phyloP scores from a whole-genome alignment of 2,329 filamentous ascomycete species.

The Myriosclerotinia duriaeana region DNA sequence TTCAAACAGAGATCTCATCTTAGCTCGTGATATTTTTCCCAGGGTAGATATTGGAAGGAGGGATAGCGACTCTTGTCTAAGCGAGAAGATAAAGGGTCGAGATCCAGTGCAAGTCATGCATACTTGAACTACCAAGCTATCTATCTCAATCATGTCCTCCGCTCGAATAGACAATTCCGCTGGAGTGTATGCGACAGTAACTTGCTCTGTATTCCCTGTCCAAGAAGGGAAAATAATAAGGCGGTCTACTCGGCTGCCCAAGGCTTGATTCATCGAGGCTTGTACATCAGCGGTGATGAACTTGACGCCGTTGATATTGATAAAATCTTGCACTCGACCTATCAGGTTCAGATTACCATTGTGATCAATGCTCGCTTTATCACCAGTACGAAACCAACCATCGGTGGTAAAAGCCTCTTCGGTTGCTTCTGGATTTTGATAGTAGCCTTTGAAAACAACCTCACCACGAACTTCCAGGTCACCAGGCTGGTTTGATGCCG shows the following conservation, averaged over 20 bases:
- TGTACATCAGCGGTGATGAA: conserved; percentile 44
- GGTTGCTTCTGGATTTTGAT: conserved; percentile 51
- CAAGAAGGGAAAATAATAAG: conserved; percentile 32
- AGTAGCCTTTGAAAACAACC: conserved; percentile 58
- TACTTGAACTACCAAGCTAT: background rate
- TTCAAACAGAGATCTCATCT: conserved; percentile 40
- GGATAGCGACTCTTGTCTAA: conserved; percentile 25
- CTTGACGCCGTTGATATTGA: conserved; percentile 52
- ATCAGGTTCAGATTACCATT: conserved; percentile 42
- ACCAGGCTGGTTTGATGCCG: conserved; percentile 40
- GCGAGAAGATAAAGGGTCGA: background rate
- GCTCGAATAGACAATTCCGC: background rate
- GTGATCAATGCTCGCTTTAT: conserved; percentile 42
- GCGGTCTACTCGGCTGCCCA: background rate
- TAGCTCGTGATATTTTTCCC: conserved; percentile 46
- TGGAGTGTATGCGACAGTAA: background rate
- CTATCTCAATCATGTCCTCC: background rate
- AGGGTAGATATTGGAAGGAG: conserved; percentile 43
- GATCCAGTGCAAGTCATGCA: background rate
- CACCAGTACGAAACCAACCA: conserved; percentile 48
- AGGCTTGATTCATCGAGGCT: conserved; percentile 42
- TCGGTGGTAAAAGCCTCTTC: conserved; percentile 53
- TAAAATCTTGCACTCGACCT: conserved; percentile 46
- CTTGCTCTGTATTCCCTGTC: conserved; percentile 36
- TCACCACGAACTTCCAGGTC: conserved; percentile 44